A percentile compares a stretch with the other conserved stretches of the same genome.
These are phyloP conservation scores for Malassezia pachydermatis DNA, from an alignment of 1,284 basidiomycete species.

Conservation along the genomic window DNA sequence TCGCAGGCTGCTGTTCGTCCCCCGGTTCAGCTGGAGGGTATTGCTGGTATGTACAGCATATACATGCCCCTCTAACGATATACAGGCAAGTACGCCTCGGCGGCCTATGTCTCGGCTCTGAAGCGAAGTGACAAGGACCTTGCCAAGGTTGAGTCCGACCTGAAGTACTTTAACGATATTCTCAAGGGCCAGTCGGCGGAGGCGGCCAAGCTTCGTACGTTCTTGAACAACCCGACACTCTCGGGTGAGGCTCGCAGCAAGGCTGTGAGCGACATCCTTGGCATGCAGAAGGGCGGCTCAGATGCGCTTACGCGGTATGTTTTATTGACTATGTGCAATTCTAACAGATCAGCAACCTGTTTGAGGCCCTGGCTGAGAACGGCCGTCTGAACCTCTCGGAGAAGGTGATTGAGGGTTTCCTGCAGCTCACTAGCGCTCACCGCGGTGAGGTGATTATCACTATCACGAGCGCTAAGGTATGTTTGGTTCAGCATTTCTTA, in stretches of 20 bases:
- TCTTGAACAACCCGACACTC: constrained; percentile 80
- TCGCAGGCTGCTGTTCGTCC: constrained; percentile 37
- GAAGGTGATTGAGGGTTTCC: constrained; percentile 83
- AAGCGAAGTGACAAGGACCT: constrained; percentile 55
- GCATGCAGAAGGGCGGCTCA: constrained; percentile 29
- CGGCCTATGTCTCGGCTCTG: constrained; percentile 81
- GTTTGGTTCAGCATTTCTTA: constrained; percentile 18
- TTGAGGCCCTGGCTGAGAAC: constrained; percentile 83
- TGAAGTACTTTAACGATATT: constrained; percentile 51
- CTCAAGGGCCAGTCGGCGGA: constrained; percentile 32
- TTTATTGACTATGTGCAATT: background rate
- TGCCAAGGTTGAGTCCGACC: constrained; percentile 55
- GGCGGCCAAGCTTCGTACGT: constrained; percentile 57
- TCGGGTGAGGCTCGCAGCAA: constrained; percentile 64
- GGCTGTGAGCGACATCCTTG: constrained; percentile 62
- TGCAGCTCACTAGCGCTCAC: constrained; percentile 76
- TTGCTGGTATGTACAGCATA: constrained; percentile 28
- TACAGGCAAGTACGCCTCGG: constrained; percentile 82
- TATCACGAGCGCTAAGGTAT: constrained; percentile 63
- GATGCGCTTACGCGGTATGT: constrained; percentile 44
- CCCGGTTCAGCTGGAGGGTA: constrained; percentile 37
- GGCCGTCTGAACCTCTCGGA: constrained; percentile 73
- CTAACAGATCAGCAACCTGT: constrained; percentile 58
- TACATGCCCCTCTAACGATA: background rate
- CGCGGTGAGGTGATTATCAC: constrained; percentile 85